Base-by-base conservation (phyloP, 2,329 filamentous ascomycete genomes). In the Rutstroemia sp. region DNA sequence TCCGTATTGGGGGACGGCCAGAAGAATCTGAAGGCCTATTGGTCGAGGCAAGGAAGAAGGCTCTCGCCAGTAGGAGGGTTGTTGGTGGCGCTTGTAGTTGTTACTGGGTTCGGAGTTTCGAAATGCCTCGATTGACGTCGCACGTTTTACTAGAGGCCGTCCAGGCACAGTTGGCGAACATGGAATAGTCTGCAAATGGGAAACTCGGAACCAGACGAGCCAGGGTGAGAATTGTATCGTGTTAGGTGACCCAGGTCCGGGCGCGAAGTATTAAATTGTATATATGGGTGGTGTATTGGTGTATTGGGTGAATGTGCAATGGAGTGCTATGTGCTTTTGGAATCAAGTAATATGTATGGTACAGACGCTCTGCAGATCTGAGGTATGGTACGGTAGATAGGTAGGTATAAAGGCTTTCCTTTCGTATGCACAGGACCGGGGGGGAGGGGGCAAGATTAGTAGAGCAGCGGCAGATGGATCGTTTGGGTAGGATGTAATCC, bases 101-200 rank as follows among this genome's bases (percentile, higher is more conserved):
- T 34, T 61, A 60, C 56, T 62, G 58, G 63, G 61, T 64, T 52
- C 48, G 44, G 60, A 54, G 63, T 65, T 66, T 67, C 63, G 61
- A 59, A 63, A 61, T 66, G 61, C 58, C 57, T 59, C 63, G 62
- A 63, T 63, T 58, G 61, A 41, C 58, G 66, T 68, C 66, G 66
- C 66, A 68, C 63, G 58, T 67, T 63, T 60, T 41, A 14, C 16
- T 49, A 51, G 51, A 42, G 50, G 57, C 41, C 42, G 54, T 63
- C 63, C 63, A 64, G 63, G 60, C 63, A 60, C 61, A 50, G 58
- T 61, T 3, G 19, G 34, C 39, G 4, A 51, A 45, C 30, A 42
- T n/a, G 51, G 51, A 54, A 38, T 48, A 47, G 51, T 54, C 19
- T 49, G 48, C 17, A 50, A 50, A 49, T 49, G 14, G 23, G 52